Evolutionary conservation across 2,329 filamentous ascomycete genomes (phyloP).

Genomic region (Ambrosiella beaveri): DNA sequence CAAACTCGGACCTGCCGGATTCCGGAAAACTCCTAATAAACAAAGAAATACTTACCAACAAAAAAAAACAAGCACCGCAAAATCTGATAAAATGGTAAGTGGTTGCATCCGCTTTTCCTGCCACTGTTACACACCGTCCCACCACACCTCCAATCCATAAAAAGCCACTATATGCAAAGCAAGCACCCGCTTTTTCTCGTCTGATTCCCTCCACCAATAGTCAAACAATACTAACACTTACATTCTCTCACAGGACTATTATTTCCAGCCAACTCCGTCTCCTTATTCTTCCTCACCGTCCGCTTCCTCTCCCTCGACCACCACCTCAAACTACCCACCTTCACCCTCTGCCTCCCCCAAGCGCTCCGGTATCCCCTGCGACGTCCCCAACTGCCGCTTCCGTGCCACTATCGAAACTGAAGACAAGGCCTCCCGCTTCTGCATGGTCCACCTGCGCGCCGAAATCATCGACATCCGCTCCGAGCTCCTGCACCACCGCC

Average conservation of each 20-base stretch:
- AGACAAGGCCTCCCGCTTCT: constrained; percentile 4
- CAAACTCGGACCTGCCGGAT: background rate
- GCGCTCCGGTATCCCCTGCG: background rate
- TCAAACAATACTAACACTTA: constrained; percentile 2
- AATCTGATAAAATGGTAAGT: background rate
- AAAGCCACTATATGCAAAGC: background rate
- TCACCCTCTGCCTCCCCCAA: background rate
- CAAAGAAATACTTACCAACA: background rate
- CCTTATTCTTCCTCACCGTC: background rate
- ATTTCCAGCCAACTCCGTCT: background rate
- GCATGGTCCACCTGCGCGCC: constrained; percentile 8
- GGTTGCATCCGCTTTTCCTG: background rate
- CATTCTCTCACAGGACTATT: background rate
- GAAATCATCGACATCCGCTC: constrained; percentile 2
- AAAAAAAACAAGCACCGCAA: background rate
- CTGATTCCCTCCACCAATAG: too few relatives aligned
- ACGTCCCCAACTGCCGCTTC: constrained; percentile 1
- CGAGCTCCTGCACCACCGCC: constrained; percentile 1
- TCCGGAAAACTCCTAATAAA: background rate
- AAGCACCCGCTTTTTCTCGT: too few relatives aligned
- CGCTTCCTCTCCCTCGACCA: background rate
- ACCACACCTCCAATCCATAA: background rate
- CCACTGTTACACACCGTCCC: background rate
- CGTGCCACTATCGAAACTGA: constrained; percentile 10
- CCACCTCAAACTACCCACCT: background rate